Evolutionary conservation across 441 rosid genomes (phyloP).

Genomic region (Hura crepitans): DNA sequence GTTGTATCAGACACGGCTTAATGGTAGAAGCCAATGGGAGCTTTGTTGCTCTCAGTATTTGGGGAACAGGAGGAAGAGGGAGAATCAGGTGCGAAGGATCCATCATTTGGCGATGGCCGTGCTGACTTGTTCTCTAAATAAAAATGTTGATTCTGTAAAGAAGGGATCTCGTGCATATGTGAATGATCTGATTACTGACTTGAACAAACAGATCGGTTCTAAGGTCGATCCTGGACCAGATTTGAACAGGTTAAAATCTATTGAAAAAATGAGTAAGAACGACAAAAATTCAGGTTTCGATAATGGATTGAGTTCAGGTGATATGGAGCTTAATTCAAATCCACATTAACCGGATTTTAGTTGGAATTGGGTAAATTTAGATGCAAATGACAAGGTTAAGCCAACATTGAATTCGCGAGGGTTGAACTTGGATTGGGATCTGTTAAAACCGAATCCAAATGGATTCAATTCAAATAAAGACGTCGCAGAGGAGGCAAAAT

Average conservation of each 20-base stretch:
- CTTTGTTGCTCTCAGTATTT: slow-evolving; percentile 74
- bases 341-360: slow-evolving; percentile 4
- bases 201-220: slow-evolving; percentile 35
- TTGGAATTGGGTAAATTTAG: background rate
- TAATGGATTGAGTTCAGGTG: slow-evolving; percentile 2
- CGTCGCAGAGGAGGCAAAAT: background rate
- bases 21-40: slow-evolving; percentile 51
- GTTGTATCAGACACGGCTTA: slow-evolving; percentile 31
- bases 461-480: slow-evolving; percentile 13
- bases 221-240: slow-evolving; percentile 22
- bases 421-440: slow-evolving; percentile 14
- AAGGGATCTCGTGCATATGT: slow-evolving; percentile 25
- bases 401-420: slow-evolving; percentile 3
- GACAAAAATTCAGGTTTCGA: background rate
- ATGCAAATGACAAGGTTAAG: background rate
- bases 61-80: slow-evolving; percentile 49
- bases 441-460: slow-evolving; percentile 24
- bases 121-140: slow-evolving; percentile 26
- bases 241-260: slow-evolving; percentile 14
- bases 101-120: slow-evolving; percentile 28
- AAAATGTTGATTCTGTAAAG: slow-evolving; percentile 28
- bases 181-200: slow-evolving; percentile 43
- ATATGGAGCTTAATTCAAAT: background rate
- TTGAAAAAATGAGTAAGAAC: slow-evolving; percentile 7
- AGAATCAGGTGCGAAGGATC: slow-evolving; percentile 28